phyloP scores from a whole-genome alignment of 164 flowering plant genomes.

The Annona squamosa region DNA sequence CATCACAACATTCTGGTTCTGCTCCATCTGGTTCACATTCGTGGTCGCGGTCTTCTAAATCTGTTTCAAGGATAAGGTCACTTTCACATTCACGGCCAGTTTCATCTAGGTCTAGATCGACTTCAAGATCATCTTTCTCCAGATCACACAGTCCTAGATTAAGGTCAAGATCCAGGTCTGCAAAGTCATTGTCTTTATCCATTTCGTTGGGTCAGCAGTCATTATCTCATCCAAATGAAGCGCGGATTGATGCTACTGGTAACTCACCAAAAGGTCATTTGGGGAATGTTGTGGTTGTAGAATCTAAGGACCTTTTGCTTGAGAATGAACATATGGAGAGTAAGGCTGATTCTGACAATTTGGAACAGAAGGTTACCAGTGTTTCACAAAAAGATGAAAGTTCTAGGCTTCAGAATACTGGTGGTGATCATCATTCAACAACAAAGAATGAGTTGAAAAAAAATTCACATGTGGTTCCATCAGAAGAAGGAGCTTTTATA shows the following conservation, averaged over 20 bases:
- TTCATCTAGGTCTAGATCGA: constrained; percentile 23
- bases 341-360: constrained; percentile 10
- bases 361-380: constrained; percentile 5
- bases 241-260: constrained; percentile 6
- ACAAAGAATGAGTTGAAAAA: constrained; percentile 5
- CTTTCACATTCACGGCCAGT: constrained; percentile 14
- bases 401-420: constrained; percentile 4
- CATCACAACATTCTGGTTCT: constrained; percentile 21
- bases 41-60: constrained; percentile 21
- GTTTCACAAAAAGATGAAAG: constrained; percentile 7
- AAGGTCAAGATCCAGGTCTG: constrained; percentile 27
- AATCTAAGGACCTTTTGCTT: constrained; percentile 17
- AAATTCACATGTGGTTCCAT: constrained; percentile 7
- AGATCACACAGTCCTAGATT: constrained; percentile 22
- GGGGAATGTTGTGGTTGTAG: constrained; percentile 9
- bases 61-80: constrained; percentile 7
- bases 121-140: constrained; percentile 19
- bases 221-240: constrained; percentile 25
- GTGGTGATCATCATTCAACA: neutral
- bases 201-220: constrained; percentile 17
- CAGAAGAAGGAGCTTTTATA: constrained; percentile 8
- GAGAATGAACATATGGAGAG: constrained; percentile 8
- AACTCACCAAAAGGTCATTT: constrained; percentile 11
- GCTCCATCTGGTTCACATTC: constrained; percentile 25
- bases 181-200: constrained; percentile 28